These are phyloP conservation scores for Chytridium lagenaria DNA, from an alignment of 371 early-diverging fungal genomes.

Conservation along the genomic window DNA sequence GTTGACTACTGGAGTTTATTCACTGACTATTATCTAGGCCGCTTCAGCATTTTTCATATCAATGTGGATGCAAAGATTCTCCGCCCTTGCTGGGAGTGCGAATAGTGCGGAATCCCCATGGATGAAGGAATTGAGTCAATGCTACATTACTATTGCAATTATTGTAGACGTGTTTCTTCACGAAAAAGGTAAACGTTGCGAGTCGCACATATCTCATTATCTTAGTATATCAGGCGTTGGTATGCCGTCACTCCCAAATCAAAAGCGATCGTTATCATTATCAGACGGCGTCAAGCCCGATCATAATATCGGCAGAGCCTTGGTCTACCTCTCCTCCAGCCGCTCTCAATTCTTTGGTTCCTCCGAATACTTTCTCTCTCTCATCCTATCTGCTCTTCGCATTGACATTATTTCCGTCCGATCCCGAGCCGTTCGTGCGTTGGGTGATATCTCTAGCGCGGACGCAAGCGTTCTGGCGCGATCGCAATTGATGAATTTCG, in stretches of 20 bases:
- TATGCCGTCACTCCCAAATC: not conserved
- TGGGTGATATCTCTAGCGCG: constrained; percentile 71
- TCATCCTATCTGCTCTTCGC: constrained; percentile 69
- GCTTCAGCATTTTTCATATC: not conserved
- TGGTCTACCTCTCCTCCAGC: not conserved
- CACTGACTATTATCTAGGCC: not conserved
- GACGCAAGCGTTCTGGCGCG: constrained; percentile 44
- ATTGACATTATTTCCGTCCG: constrained; percentile 72
- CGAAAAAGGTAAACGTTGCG: not conserved
- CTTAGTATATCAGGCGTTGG: not conserved
- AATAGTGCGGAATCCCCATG: not conserved
- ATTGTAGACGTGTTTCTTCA: not conserved
- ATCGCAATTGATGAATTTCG: constrained; percentile 66
- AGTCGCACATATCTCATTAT: too few species aligned
- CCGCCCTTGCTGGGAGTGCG: not conserved
- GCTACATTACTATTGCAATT: not conserved
- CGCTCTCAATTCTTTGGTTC: constrained; percentile 10
- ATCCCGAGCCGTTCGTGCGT: constrained; percentile 75
- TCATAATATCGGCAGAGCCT: not conserved
- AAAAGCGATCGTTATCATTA: not conserved
- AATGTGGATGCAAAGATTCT: not conserved
- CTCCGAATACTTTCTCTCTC: constrained; percentile 55
- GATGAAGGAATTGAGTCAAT: too few species aligned
- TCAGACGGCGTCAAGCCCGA: not conserved
- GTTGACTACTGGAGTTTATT: not conserved